These are phyloP conservation scores for Seminavis robusta DNA, from an alignment of 108 stramenopile genomes.

Conservation along the genomic window DNA sequence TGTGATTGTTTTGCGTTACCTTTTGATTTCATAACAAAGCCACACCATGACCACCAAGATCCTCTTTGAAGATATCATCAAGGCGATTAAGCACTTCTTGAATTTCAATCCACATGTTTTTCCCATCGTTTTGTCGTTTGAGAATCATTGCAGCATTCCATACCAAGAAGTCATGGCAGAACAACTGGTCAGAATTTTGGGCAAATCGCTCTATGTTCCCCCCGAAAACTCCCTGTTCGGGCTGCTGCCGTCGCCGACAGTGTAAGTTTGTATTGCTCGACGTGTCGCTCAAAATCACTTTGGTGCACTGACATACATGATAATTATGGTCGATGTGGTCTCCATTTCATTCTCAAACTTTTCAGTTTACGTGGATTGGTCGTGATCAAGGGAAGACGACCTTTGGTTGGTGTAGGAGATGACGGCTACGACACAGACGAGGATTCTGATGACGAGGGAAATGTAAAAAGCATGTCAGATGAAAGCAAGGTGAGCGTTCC, in stretches of 20 bases:
- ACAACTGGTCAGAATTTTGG: slow-evolving; percentile 58
- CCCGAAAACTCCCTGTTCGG: slow-evolving; percentile 35
- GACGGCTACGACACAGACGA: slow-evolving; percentile 36
- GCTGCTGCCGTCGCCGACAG: slow-evolving; percentile 67
- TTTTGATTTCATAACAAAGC: too few species aligned
- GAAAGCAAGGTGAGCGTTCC: not conserved
- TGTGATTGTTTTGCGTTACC: not conserved
- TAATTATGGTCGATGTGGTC: slow-evolving; percentile 35
- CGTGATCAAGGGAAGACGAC: slow-evolving; percentile 80
- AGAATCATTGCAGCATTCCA: slow-evolving; percentile 91
- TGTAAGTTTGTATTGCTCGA: slow-evolving; percentile 22
- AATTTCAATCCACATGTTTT: slow-evolving; percentile 71
- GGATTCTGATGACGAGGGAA: slow-evolving; percentile 36
- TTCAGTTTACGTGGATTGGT: slow-evolving; percentile 80
- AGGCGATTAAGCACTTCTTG: slow-evolving; percentile 72
- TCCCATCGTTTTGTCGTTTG: slow-evolving; percentile 93
- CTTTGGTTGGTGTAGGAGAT: slow-evolving; percentile 21
- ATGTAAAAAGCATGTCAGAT: slow-evolving; percentile 6
- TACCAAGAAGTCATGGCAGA: slow-evolving; percentile 90
- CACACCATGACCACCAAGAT: slow-evolving; percentile 93
- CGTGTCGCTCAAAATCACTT: too few species aligned
- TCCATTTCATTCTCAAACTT: slow-evolving; percentile 2
- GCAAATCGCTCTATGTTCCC: slow-evolving; percentile 74
- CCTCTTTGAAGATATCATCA: slow-evolving; percentile 78
- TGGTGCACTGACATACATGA: too few species aligned